Base-by-base conservation (phyloP, 768 basidiomycete species). In the Dendrothele bispora region DNA sequence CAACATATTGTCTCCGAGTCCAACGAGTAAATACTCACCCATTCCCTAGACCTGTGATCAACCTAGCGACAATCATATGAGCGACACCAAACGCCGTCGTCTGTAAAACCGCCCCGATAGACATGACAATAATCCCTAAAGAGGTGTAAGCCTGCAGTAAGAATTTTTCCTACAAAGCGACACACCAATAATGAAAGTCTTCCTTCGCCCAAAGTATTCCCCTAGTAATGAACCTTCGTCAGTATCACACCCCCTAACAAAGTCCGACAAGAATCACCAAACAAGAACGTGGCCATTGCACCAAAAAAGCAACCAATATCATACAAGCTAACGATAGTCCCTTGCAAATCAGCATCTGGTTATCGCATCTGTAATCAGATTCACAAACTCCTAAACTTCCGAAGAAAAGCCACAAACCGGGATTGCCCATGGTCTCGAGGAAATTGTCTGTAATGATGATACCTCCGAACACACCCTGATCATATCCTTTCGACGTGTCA, bases 401-500 rank as follows among this genome's bases (percentile, higher is more conserved):
- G 10, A n/a, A n/a, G 30, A 32, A n/a, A 7, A n/a, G n/a, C n/a
- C n/a, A 39, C 36, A 18, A 11, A 47, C 46, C 46, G 30, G 74
- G 75, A 57, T 75, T 69, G 3, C 74, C 74, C 74, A 77, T 75
- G 7, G 67, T 72, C 11, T 73, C 53, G 47, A 77, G 55, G 54
- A 78, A 77, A 52, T 69, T 60, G 21, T 65, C 64, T 5, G 77
- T 77, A 42, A 78, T 71, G 43, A 78, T 77, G 46, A 76, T 76
- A 0, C 75, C 75, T 20, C 77, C 77, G 51, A 75, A 78, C 17
- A 78, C 74, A n/a, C 75, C 77, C 46, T 77, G 77, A 56, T 78
- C 75, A 56, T 78, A 77, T 20, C 76, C 73, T 46, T 74, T 25
- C 15, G 8, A 21, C 17, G 21, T 14, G 15, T 20, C 3, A 22